Evolutionary conservation across 2,329 filamentous ascomycete genomes (phyloP), one percentile per base, ranked within the genome.

Genomic region (Amylocarpus encephaloides): DNA sequence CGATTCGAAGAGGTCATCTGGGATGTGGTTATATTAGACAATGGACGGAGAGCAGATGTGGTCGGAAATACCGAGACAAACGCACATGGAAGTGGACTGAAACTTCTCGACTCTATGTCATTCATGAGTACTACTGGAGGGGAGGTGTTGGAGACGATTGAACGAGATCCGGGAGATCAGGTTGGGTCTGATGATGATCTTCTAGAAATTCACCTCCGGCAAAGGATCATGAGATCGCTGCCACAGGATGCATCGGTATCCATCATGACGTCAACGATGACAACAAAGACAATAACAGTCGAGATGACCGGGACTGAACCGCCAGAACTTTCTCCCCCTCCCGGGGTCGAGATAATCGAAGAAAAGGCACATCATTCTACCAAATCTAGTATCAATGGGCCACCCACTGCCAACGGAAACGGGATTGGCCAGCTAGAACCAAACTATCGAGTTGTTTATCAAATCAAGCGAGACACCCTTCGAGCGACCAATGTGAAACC

Each of bases 11-110:
- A 83, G 53, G 67, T 79, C 1, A 70, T 86, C 7, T 85, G 82
- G 82, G 82, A 86, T 59, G 76, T 85, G 2, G 79, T 85, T 6
- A 77, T 85, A 0, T 68, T 83, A 13, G 74, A 78, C 51, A 73
- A 81, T 58, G 78, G 78, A 7, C 71, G 75, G 41, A 73, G 77
- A 33, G 75, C 84, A 29, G 80, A 83, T 53, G 68, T 82, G 4
- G 68, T 71, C 46, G 69, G 71, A 22, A 59, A 48, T 43, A 49
- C 46, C 13, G 46, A 50, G 11, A 51, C 56, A 15, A 43, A 26
- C 3, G 51, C 42, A 7, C 66, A 67, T 13, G 42, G 51, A 12
- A 49, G 34, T 12, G 40, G 32, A 2, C 67, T 63, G 67, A 68
- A 6, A 64, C 67, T 54, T 56, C 58, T 48, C 65, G 72, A 54